phyloP scores from a whole-genome alignment of 305 asterid species.

The Ilex paraguariensis region DNA sequence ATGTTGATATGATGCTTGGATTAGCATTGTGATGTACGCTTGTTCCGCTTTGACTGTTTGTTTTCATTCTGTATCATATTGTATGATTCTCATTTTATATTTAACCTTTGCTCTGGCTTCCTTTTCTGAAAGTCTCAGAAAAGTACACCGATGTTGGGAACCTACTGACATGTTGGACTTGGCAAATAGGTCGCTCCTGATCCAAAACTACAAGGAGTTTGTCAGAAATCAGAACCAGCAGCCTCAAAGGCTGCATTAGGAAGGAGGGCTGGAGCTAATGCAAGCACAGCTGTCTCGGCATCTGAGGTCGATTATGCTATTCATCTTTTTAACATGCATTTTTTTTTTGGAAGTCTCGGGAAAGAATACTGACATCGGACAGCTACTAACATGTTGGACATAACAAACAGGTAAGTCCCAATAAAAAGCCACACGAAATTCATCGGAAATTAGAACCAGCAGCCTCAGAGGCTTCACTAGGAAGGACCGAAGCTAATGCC shows the following conservation, averaged over 20 bases:
- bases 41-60: too few relatives aligned
- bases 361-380: not conserved
- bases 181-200: not conserved
- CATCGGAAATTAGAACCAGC: not conserved
- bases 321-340: conserved; percentile 2
- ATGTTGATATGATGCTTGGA: too few relatives aligned
- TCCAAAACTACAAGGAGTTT: conserved; percentile 4
- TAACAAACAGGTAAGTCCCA: not conserved
- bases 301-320: conserved; percentile 3
- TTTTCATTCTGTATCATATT: too few relatives aligned
- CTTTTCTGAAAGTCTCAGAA: too few relatives aligned
- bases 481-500: not conserved
- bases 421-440: conserved; percentile 5
- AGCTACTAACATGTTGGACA: not conserved
- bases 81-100: too few relatives aligned
- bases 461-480: not conserved
- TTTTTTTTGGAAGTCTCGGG: too few relatives aligned
- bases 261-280: not conserved
- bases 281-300: not conserved
- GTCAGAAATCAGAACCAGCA: conserved; percentile 1
- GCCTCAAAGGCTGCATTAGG: not conserved
- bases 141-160: not conserved
- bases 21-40: too few relatives aligned
- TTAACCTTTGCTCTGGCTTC: too few relatives aligned
- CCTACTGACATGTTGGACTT: not conserved